These are phyloP conservation scores for Physcia stellaris DNA, from an alignment of 495 filamentous ascomycete genomes.

Conservation along the genomic window DNA sequence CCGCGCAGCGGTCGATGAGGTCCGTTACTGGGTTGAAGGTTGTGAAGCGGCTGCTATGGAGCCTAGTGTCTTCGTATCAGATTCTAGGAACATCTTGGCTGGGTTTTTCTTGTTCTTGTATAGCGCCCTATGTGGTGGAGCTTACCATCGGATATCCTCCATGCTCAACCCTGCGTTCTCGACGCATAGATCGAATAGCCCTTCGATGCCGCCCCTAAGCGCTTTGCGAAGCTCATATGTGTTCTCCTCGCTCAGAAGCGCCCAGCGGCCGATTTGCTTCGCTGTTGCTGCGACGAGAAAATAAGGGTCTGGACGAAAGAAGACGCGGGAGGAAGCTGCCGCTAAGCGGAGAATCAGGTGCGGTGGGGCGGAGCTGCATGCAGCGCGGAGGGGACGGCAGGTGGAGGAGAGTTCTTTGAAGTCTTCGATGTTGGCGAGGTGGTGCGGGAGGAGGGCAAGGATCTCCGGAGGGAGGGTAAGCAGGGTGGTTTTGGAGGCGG, in stretches of 20 bases:
- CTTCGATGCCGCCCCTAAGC: slow-evolving; percentile 17
- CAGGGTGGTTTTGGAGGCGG: no score
- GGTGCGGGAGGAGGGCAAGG: slow-evolving; percentile 19
- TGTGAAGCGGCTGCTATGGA: slow-evolving; percentile 20
- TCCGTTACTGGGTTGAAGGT: slow-evolving; percentile 22
- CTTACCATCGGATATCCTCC: slow-evolving; percentile 18
- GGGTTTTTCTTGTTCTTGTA: not conserved
- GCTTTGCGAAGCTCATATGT: slow-evolving; percentile 13
- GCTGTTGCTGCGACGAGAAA: slow-evolving; percentile 25
- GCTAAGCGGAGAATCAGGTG: slow-evolving; percentile 21
- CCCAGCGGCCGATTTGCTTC: slow-evolving; percentile 22
- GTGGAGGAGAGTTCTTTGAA: slow-evolving; percentile 21
- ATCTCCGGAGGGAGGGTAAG: slow-evolving; percentile 24
- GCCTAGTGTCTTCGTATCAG: not conserved
- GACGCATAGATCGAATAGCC: slow-evolving; percentile 22
- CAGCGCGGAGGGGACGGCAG: slow-evolving; percentile 15
- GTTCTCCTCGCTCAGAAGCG: slow-evolving; percentile 15
- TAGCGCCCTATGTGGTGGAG: not conserved
- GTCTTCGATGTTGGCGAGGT: slow-evolving; percentile 24
- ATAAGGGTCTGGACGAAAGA: slow-evolving; percentile 26
- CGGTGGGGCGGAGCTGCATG: slow-evolving; percentile 3
- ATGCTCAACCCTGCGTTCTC: slow-evolving; percentile 20
- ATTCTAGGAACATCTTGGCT: not conserved
- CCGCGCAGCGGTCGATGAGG: slow-evolving; percentile 22
- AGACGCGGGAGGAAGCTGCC: slow-evolving; percentile 15